Conservation (phyloP, 768 basidiomycete genomes). For the Terana coerulea region DNA sequence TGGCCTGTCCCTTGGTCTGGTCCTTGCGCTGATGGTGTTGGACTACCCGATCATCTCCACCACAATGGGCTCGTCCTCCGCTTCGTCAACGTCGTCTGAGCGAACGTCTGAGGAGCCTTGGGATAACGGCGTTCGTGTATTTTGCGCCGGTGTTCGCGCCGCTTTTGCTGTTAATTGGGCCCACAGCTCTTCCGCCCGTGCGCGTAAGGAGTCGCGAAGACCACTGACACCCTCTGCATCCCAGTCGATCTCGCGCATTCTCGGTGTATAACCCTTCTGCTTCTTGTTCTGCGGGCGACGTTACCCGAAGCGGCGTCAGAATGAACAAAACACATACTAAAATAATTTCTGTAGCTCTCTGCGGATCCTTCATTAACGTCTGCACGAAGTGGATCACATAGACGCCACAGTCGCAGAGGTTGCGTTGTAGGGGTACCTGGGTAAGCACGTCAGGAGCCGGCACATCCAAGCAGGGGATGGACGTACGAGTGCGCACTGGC, state of each 20-base stretch:
- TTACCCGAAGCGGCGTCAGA: conserved; percentile 12
- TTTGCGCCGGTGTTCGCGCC: too few relatives aligned
- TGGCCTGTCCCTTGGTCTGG: too few relatives aligned
- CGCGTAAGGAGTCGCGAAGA: conserved; percentile 46
- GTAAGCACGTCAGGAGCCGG: not conserved
- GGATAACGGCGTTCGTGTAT: too few relatives aligned
- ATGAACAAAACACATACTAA: conserved; percentile 29
- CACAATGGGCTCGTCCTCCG: too few relatives aligned
- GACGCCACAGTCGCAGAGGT: conserved; percentile 90
- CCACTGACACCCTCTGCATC: conserved; percentile 40
- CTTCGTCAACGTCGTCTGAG: too few relatives aligned
- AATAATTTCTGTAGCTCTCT: conserved; percentile 47
- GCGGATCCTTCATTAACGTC: conserved; percentile 67
- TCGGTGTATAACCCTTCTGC: conserved; percentile 24
- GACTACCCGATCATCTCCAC: too few relatives aligned
- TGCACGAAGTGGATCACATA: conserved; percentile 86
- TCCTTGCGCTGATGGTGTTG: too few relatives aligned
- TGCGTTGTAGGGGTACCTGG: conserved; percentile 85
- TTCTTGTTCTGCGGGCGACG: conserved; percentile 25
- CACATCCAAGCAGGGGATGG: not conserved
- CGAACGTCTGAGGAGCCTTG: too few relatives aligned
- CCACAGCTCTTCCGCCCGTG: too few relatives aligned
- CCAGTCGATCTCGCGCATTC: conserved; percentile 48
- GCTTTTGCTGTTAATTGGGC: too few relatives aligned
- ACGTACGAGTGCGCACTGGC: conserved; percentile 20